Conservation (phyloP, 805 yeast species). For the Wickerhamomyces subpelliculosus region DNA sequence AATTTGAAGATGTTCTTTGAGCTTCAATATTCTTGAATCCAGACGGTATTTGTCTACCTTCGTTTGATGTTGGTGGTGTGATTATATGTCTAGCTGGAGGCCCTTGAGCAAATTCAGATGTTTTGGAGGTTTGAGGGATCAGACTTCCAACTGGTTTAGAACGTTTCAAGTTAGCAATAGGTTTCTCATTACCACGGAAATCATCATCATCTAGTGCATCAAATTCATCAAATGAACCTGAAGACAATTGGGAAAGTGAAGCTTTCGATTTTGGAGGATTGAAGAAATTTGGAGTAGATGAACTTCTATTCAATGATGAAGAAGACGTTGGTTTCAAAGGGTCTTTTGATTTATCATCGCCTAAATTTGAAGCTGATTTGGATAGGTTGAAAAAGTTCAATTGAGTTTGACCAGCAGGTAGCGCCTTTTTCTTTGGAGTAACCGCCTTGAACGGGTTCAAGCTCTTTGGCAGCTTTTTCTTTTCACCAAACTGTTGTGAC, state of each 20-base stretch:
- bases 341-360: not conserved
- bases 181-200: constrained; percentile 2
- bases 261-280: not conserved
- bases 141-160: constrained; percentile 8
- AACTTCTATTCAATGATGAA: not conserved
- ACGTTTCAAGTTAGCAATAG: constrained; percentile 6
- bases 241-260: not conserved
- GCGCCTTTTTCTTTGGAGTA: not conserved
- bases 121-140: not conserved
- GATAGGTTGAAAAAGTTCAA: not conserved
- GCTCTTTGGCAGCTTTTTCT: no score
- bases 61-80: not conserved
- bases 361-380: not conserved
- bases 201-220: not conserved
- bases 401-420: not conserved
- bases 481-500: no score
- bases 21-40: not conserved
- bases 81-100: not conserved
- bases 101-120: not conserved
- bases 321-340: constrained; percentile 1
- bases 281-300: not conserved
- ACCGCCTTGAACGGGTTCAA: no score
- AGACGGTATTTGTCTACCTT: not conserved
- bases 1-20: not conserved
- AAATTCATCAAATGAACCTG: constrained; percentile 1